phyloP scores from a whole-genome alignment of 108 stramenopile genomes.

The Licmophora abbreviata region DNA sequence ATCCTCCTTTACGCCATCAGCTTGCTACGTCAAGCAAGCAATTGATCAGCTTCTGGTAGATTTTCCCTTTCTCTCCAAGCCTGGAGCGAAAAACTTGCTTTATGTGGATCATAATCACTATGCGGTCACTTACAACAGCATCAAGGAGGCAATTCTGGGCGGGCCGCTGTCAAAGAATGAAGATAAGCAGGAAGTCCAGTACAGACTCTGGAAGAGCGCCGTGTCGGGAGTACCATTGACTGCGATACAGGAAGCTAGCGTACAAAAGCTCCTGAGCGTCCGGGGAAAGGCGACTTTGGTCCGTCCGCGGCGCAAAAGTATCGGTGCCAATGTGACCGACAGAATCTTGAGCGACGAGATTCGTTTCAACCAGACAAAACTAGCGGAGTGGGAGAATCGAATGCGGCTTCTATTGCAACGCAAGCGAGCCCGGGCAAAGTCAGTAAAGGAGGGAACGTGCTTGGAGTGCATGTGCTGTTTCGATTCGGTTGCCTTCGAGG shows the following conservation, averaged over 20 bases:
- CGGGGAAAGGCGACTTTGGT: not conserved
- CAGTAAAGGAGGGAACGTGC: constrained; percentile 15
- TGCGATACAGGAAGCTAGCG: not conserved
- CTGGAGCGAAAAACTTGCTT: constrained; percentile 1
- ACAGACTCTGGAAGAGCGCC: not conserved
- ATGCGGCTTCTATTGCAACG: constrained; percentile 3
- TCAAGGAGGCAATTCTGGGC: not conserved
- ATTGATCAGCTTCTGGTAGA: constrained; percentile 11
- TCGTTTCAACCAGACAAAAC: not conserved
- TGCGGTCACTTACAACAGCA: constrained; percentile 10
- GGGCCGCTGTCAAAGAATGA: not conserved
- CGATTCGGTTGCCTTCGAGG: constrained; percentile 54
- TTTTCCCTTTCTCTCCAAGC: constrained; percentile 20
- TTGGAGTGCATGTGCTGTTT: constrained; percentile 78
- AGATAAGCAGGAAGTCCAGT: not conserved
- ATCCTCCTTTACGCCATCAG: constrained; percentile 18
- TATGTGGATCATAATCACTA: constrained; percentile 13
- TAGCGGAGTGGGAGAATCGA: not conserved
- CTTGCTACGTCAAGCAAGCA: constrained; percentile 11
- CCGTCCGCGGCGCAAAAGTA: not conserved
- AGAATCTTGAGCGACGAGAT: constrained; percentile 1
- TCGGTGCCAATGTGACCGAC: not conserved
- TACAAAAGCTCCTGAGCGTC: not conserved
- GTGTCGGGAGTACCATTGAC: not conserved
- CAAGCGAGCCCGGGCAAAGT: constrained; percentile 9